Evolutionary conservation across 441 rosid species (phyloP), one percentile per base, ranked within the genome.

Genomic region (Monsonia emarginata): DNA sequence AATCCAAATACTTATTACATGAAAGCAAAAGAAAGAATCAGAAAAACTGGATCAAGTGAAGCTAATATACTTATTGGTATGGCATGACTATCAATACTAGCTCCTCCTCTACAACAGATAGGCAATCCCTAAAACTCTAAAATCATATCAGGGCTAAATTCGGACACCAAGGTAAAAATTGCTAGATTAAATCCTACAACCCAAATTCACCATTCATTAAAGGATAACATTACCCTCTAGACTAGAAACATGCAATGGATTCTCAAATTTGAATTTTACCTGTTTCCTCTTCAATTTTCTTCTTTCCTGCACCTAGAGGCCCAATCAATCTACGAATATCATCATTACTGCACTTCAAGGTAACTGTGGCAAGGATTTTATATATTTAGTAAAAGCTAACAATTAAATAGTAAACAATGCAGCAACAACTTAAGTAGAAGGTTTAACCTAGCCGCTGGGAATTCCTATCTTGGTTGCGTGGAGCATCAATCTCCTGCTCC

Each of bases 271-370:
- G 58, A 57, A 40, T 22, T 64, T 40, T 19, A 89, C 97, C 97
- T 84, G 97, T 94, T 83, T 94, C 96, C 78, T 86, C 89, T 81
- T 94, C 99, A 76, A 91, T 79, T 74, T 89, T 84, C 84, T 86
- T 84, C 83, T 87, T 94, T 27, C 81, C 77, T 64, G 74, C 82
- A 69, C 95, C 96, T 58, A 86, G 81, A 63, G 99, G 99, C 64
- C 97, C 99, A 67, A 89, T 82, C 79, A 94, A 79, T 69, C 79
- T 83, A 66, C 99, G 94, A 71, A 94, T 83, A 74, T 85, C 77
- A 24, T 91, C 99, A 78, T 91, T 91, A 80, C 84, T 77, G 80
- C 77, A 91, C 83, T 84, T 91, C 64, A 86, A 73, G 34, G 88
- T 86, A 73, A 67, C 99, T 94, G 84, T 82, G 81, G 64, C 61